Conservation (phyloP, 768 basidiomycete species). For the Auricularia sp. region DNA sequence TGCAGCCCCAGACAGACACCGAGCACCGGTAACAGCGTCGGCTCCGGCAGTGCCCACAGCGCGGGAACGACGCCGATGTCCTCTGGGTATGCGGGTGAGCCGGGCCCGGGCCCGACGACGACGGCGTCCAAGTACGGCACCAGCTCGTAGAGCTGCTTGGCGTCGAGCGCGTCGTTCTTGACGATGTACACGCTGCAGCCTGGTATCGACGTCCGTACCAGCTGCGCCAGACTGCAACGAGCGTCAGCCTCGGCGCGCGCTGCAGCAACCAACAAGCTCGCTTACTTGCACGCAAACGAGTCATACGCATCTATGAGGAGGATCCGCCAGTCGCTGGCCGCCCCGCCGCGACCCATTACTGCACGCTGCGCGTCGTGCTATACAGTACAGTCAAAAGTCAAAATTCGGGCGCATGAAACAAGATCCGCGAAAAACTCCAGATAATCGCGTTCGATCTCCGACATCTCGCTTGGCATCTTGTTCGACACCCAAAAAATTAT, state of each 20-base stretch:
- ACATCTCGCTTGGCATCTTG: too few relatives aligned
- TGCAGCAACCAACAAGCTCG: constrained; percentile 7
- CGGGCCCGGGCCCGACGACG: constrained; percentile 72
- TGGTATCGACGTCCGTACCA: constrained; percentile 56
- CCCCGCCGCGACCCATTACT: background rate
- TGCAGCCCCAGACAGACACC: constrained; percentile 80
- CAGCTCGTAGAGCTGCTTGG: constrained; percentile 39
- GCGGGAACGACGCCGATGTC: constrained; percentile 64
- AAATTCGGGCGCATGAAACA: too few relatives aligned
- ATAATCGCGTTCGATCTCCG: too few relatives aligned
- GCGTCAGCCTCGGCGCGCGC: background rate
- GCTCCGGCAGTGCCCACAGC: constrained; percentile 53
- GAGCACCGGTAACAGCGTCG: constrained; percentile 55
- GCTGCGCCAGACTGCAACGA: constrained; percentile 51
- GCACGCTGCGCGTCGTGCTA: background rate
- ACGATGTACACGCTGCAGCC: constrained; percentile 55
- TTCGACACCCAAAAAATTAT: too few relatives aligned
- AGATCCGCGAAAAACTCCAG: too few relatives aligned
- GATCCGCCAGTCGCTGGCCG: constrained; percentile 17
- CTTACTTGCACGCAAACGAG: constrained; percentile 82
- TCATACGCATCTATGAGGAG: constrained; percentile 77
- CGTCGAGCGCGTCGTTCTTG: constrained; percentile 54
- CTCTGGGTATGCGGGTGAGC: constrained; percentile 49
- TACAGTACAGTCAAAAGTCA: too few relatives aligned
- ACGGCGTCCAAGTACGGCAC: constrained; percentile 57